These are phyloP conservation scores for Phytophthora sp. DNA, from an alignment of 352 stramenopile genomes.

Conservation along the genomic window DNA sequence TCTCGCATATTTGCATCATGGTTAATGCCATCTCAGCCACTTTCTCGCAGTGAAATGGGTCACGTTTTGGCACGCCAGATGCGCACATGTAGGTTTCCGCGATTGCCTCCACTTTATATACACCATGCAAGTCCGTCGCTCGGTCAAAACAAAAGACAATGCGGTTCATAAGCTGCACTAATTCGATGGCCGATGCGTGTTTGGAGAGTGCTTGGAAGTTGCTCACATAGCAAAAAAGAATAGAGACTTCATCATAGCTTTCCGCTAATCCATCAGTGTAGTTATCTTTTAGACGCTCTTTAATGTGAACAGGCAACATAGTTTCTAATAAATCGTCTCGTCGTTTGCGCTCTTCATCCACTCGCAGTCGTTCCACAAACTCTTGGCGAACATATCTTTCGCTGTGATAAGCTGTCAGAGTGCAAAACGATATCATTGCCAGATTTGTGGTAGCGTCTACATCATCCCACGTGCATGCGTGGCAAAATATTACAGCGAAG, in stretches of 20 bases:
- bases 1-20: conserved; percentile 76
- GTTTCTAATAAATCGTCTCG: conserved; percentile 75
- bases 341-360: conserved; percentile 72
- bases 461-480: conserved; percentile 50
- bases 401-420: conserved; percentile 69
- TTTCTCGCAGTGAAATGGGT: conserved; percentile 75
- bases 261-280: conserved; percentile 67
- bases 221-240: conserved; percentile 85
- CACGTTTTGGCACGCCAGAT: conserved; percentile 61
- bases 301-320: conserved; percentile 81
- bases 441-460: conserved; percentile 59
- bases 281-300: conserved; percentile 77
- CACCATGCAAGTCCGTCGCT: conserved; percentile 64
- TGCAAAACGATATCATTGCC: conserved; percentile 68
- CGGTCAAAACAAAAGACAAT: conserved; percentile 89
- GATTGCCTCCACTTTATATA: conserved; percentile 91
- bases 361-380: conserved; percentile 65
- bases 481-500: conserved; percentile 62
- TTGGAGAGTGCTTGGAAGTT: conserved; percentile 79
- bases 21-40: conserved; percentile 80
- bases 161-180: conserved; percentile 88
- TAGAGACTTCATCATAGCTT: conserved; percentile 82
- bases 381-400: conserved; percentile 68
- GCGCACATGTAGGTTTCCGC: conserved; percentile 87
- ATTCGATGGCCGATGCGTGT: conserved; percentile 69